These are phyloP conservation scores for Ophiostoma ips DNA, from an alignment of 2,329 filamentous ascomycete genomes.

Conservation along the genomic window DNA sequence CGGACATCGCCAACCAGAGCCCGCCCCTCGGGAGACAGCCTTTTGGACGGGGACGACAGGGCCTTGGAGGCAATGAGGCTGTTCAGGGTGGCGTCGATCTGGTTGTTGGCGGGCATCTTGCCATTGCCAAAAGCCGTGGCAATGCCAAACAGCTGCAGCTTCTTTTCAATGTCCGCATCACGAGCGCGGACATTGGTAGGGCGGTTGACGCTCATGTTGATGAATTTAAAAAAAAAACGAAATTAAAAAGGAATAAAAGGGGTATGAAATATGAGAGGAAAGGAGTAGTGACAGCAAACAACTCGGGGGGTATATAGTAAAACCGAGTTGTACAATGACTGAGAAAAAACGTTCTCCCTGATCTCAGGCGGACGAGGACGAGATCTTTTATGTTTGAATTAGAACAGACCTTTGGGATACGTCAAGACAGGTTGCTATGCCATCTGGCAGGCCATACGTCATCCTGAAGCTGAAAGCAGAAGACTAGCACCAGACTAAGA, in stretches of 20 bases:
- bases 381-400: background rate
- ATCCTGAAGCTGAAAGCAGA: background rate
- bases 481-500: background rate
- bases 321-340: background rate
- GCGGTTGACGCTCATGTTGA: slow-evolving; percentile 43
- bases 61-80: slow-evolving; percentile 63
- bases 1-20: slow-evolving; percentile 63
- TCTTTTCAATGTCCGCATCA: slow-evolving; percentile 79
- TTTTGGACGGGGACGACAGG: slow-evolving; percentile 54
- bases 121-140: slow-evolving; percentile 70
- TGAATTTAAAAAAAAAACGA: too few species aligned
- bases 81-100: slow-evolving; percentile 91
- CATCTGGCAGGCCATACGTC: background rate
- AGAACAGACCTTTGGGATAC: background rate
- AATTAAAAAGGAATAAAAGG: background rate
- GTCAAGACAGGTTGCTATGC: background rate
- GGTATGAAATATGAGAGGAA: background rate
- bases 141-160: slow-evolving; percentile 92
- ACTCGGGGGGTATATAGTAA: slow-evolving; percentile 1
- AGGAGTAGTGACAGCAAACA: background rate
- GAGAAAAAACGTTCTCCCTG: too few species aligned
- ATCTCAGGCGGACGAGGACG: background rate
- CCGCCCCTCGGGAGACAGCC: slow-evolving; percentile 72
- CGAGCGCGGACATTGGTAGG: slow-evolving; percentile 61
- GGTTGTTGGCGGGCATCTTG: slow-evolving; percentile 89